Conservation (phyloP, 129 eudicot species). For the Gnaphalium uliginosum region DNA sequence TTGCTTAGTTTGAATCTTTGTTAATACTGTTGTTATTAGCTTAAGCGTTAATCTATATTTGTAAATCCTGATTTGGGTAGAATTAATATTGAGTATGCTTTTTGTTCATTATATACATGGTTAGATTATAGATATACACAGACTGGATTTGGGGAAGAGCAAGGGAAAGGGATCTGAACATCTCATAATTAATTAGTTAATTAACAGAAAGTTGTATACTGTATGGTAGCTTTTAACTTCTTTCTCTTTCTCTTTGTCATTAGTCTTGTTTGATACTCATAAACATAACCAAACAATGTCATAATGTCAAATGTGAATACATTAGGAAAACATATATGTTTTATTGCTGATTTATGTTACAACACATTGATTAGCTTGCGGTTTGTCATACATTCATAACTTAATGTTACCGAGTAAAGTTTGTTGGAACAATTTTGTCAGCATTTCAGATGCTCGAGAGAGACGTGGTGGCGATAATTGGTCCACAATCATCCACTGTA, state of each 20-base stretch:
- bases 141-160: not conserved
- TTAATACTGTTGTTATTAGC: not conserved
- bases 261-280: not conserved
- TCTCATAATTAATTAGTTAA: not conserved
- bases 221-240: not conserved
- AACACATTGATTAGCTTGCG: not conserved
- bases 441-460: slow-evolving; percentile 64
- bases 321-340: not conserved
- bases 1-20: not conserved
- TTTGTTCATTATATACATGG: too few species aligned
- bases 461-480: slow-evolving; percentile 64
- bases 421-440: slow-evolving; percentile 40
- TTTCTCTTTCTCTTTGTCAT: too few species aligned
- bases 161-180: not conserved
- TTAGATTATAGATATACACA: too few species aligned
- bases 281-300: not conserved
- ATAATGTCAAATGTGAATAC: not conserved
- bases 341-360: not conserved
- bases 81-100: too few species aligned
- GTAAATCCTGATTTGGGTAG: not conserved
- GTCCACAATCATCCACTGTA: slow-evolving; percentile 66
- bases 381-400: slow-evolving; percentile 5
- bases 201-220: not conserved
- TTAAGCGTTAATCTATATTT: not conserved
- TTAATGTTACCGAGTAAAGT: slow-evolving; percentile 26